Percentiles rank a stretch among this genome's conserved stretches.
These are phyloP conservation scores for Fragilaria crotonensis DNA, from an alignment of 108 stramenopile species.

Conservation along the genomic window DNA sequence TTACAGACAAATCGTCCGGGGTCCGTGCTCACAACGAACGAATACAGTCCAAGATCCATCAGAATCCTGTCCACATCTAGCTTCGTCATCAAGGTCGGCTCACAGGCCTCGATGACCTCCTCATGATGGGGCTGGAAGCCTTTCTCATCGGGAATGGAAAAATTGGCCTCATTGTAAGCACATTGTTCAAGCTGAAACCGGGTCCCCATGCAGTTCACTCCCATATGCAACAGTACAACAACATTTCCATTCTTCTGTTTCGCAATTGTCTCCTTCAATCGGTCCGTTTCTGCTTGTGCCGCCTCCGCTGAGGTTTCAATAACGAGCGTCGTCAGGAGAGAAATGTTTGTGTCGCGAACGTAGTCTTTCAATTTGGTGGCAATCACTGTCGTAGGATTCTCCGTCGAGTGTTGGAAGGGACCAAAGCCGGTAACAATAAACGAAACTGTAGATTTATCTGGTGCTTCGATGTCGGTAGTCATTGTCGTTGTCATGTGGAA, in stretches of 20 bases:
- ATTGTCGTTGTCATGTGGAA: too few relatives aligned
- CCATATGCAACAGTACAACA: conserved; percentile 63
- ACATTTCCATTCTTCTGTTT: not conserved
- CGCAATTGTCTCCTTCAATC: conserved; percentile 6
- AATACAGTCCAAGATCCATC: conserved; percentile 7
- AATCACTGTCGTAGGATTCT: conserved; percentile 72
- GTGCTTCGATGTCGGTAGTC: too few relatives aligned
- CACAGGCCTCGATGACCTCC: conserved; percentile 23
- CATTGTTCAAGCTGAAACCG: conserved; percentile 74
- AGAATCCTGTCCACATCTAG: conserved; percentile 28
- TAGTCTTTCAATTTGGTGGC: conserved; percentile 25
- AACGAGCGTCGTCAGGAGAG: conserved; percentile 27
- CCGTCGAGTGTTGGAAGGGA: conserved; percentile 38
- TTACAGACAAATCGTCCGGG: conserved; percentile 86
- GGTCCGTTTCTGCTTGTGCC: conserved; percentile 28
- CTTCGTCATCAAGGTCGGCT: conserved; percentile 23
- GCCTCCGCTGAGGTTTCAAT: conserved; percentile 66
- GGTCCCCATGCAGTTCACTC: conserved; percentile 52
- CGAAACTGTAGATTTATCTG: too few relatives aligned
- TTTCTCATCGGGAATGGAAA: conserved; percentile 83
- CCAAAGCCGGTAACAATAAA: conserved; percentile 57
- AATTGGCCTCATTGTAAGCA: conserved; percentile 91
- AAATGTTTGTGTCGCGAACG: not conserved
- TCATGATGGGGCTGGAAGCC: conserved; percentile 57
- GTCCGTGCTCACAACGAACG: conserved; percentile 40